Evolutionary conservation across 306 rosid species (phyloP).

Genomic region (Pyrus bretschneideri): DNA sequence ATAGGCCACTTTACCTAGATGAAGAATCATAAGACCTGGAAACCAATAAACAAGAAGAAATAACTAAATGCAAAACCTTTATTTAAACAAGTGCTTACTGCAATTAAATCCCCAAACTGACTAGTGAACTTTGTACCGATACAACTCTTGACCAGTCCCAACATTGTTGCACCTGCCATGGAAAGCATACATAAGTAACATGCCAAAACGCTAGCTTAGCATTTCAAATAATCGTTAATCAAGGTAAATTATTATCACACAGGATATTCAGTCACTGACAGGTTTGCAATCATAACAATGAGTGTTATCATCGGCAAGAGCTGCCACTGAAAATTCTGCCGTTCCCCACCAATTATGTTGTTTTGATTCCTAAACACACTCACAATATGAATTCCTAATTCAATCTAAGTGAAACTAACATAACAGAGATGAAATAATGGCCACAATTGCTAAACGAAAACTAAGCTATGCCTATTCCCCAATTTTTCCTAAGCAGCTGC

Average conservation of each 20-base stretch:
- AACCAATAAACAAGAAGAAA: not conserved
- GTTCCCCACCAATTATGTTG: not conserved
- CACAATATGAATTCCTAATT: not conserved
- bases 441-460: not conserved
- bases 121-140: slow-evolving; percentile 92
- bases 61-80: not conserved
- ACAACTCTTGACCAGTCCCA: slow-evolving; percentile 93
- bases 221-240: not conserved
- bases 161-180: slow-evolving; percentile 66
- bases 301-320: not conserved
- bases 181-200: slow-evolving; percentile 15
- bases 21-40: not conserved
- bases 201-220: not conserved
- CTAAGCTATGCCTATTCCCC: not conserved
- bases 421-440: not conserved
- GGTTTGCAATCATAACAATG: not conserved
- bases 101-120: slow-evolving; percentile 93
- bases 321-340: not conserved
- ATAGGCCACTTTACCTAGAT: not conserved
- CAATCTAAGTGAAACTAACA: not conserved
- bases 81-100: slow-evolving; percentile 54
- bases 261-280: not conserved
- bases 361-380: not conserved
- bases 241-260: not conserved
- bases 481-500: not conserved